Base-by-base conservation (phyloP, 2,329 filamentous ascomycete species). In the Cladophialophora yegresii region DNA sequence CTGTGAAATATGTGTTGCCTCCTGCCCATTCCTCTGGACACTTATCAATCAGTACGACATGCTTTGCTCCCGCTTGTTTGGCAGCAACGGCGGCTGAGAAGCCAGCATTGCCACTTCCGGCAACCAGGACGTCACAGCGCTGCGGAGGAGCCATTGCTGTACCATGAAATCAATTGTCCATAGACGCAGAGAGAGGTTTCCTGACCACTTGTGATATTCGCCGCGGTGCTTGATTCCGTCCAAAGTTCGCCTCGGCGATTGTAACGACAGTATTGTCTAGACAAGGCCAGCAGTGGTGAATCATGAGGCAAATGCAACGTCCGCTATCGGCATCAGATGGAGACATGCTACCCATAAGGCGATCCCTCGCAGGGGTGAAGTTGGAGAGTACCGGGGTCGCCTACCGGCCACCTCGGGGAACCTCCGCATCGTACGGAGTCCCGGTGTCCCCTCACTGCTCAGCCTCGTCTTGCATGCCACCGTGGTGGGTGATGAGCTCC, bases 1-100 rank as follows among this genome's bases (percentile, higher is more conserved):
- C 87, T 0, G 87, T 89, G 76, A 88, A 89, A 71, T 83, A 88
- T 0, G 81, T 81, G 71, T 89, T 89, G 0, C 87, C 87, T 12
- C 87, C 87, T 0, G 82, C 84, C 83, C 85, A 87, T 4, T 79
- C 74, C 59, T 80, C 71, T 0, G 86, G 85, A 49, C 82, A 83
- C 73, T 85, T 87, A 69, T 89, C 87, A 60, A 89, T 79, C 13
- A 89, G 72, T 3, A 61, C 32, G 50, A 61, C 58, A 50, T 59
- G 57, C 49, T 62, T 54, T 32, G 78, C 78, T 4, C 81, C 79
- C 32, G 57, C 57, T 66, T 86, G 75, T 1, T 79, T 78, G 2
- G 87, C 85, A 0, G 85, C 82, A 7, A 84, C 77, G 8, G 86
- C 86, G 2, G 87, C 82, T 10, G 78, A 81, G 74, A 88, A 85